Base-by-base conservation (phyloP, 1,284 basidiomycete genomes). In the Heimioporus retisporus region DNA sequence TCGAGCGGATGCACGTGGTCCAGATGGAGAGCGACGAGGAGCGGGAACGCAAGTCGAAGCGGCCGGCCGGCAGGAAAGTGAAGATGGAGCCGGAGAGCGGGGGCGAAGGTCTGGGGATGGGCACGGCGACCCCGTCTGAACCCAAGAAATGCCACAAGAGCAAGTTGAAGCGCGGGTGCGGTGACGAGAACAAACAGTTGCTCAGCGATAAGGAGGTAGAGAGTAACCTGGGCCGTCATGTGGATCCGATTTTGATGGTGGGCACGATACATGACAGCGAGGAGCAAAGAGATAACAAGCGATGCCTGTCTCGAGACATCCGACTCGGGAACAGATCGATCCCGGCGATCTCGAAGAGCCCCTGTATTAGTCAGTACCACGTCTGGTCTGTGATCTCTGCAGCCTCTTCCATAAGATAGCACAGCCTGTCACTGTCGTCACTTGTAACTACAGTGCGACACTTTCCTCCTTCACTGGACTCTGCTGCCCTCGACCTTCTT, bases 401-500 rank as follows among this genome's bases (percentile, higher is more conserved):
- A 72, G 71, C 8, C 81, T 90, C 19, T 78, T 90, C 25, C 83
- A 89, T 65, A 83, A 87, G 67, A 85, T 86, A 16, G 89, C 89
- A 0, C 89, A 90, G 71, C 84, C 88, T 23, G 89, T 90, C n/a
- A 87, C 86, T 21, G 86, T 90, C 55, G 82, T 89, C 65, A 89
- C 68, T 54, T 60, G 48, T 62, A 91, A 84, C 71, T 96, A 97
- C 79, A 96, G 96, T 69, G 95, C 95, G 53, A 97, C 96, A 1
- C 85, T 98, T 53, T 97, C 96, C 8, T 97, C 96, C 0, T 95
- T 97, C 77, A 91, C 94, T n/a, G n/a, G n/a, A 28, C 35, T 96
- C 95, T n/a, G 90, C 97, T 72, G 90, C 96, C 2, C 88, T 98
- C 82, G 89, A 95, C 72, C 96, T 96, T 3, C 82, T 91, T 71